Percentiles rank a stretch among this genome's conserved stretches.
Conservation (phyloP, 2,329 filamentous ascomycete genomes). For the Parascedosporium putredinis region DNA sequence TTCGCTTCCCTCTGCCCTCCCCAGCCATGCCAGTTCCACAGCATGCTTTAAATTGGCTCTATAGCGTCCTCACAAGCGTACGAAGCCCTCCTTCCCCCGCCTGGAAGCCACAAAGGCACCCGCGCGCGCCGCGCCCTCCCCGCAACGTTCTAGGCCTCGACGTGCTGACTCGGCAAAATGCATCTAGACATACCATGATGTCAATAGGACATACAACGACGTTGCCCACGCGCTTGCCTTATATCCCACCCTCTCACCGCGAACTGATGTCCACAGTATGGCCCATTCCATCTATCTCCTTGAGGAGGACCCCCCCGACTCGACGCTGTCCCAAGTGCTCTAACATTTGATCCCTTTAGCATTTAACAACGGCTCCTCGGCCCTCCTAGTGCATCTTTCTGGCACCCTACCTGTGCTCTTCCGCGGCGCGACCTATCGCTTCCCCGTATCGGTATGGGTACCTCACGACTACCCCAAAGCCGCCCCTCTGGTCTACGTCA, state of each 20-base stretch:
- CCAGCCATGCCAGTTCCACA: slow-evolving; percentile 63
- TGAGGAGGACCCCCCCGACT: too few relatives aligned
- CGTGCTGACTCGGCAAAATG: slow-evolving; percentile 8
- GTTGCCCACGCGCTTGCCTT: slow-evolving; percentile 71
- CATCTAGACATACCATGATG: slow-evolving; percentile 77
- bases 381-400: slow-evolving; percentile 73
- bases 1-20: not conserved
- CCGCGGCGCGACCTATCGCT: slow-evolving; percentile 79
- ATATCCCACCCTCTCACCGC: slow-evolving; percentile 69
- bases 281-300: not conserved
- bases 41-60: slow-evolving; percentile 89
- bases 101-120: too few relatives aligned
- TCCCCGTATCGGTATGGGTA: slow-evolving; percentile 87
- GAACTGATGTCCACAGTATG: slow-evolving; percentile 92
- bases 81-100: slow-evolving; percentile 13
- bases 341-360: slow-evolving; percentile 31
- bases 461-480: slow-evolving; percentile 83
- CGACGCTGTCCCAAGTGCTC: slow-evolving; percentile 8
- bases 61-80: slow-evolving; percentile 76
- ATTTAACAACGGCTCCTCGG: slow-evolving; percentile 77
- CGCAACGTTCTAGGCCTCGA: too few relatives aligned
- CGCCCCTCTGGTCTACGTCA: slow-evolving; percentile 79
- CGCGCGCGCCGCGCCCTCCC: too few relatives aligned
- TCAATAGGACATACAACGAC: slow-evolving; percentile 87
- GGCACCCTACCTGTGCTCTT: slow-evolving; percentile 90